A percentile compares a stretch with the other conserved stretches of the same genome.
phyloP scores from a whole-genome alignment of 345 rosid species.

The Turnera subulata region DNA sequence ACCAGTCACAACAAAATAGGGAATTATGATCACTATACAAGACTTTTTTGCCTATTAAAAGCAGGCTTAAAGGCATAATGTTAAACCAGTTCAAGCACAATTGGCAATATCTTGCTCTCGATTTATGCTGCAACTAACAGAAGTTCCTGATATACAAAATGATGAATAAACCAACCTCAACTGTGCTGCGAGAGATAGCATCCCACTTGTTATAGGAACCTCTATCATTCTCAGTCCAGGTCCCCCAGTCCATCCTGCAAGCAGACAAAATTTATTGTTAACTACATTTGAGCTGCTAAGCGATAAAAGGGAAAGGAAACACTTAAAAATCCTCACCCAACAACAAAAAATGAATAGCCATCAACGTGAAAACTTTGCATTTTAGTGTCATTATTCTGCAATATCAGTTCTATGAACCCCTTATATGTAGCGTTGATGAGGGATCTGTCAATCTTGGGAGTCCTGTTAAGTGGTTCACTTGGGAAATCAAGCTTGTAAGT shows the following conservation, averaged over 20 bases:
- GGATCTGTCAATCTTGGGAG: constrained; percentile 55
- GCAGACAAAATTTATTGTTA: background rate
- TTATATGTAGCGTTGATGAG: constrained; percentile 80
- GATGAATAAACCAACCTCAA: constrained; percentile 29
- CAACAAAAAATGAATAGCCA: constrained; percentile 85
- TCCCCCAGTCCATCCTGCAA: constrained; percentile 87
- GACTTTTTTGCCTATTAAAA: too few relatives aligned
- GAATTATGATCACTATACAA: too few relatives aligned
- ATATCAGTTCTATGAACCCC: constrained; percentile 76
- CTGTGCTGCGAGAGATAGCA: constrained; percentile 56
- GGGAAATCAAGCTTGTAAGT: constrained; percentile 89
- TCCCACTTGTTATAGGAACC: constrained; percentile 72
- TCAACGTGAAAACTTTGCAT: constrained; percentile 84
- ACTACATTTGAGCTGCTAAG: background rate
- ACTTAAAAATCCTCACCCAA: constrained; percentile 48
- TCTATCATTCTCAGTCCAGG: constrained; percentile 70
- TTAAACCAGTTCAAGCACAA: too few relatives aligned
- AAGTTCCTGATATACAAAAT: too few relatives aligned
- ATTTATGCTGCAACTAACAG: background rate
- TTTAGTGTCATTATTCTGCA: constrained; percentile 88
- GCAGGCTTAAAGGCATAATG: too few relatives aligned
- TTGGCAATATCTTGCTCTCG: too few relatives aligned
- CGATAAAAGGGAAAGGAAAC: background rate
- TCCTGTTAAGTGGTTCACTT: constrained; percentile 51
- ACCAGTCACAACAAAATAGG: too few relatives aligned